phyloP scores from a whole-genome alignment of 192 early-diverging fungal genomes.

The Powellomyces hirtus region DNA sequence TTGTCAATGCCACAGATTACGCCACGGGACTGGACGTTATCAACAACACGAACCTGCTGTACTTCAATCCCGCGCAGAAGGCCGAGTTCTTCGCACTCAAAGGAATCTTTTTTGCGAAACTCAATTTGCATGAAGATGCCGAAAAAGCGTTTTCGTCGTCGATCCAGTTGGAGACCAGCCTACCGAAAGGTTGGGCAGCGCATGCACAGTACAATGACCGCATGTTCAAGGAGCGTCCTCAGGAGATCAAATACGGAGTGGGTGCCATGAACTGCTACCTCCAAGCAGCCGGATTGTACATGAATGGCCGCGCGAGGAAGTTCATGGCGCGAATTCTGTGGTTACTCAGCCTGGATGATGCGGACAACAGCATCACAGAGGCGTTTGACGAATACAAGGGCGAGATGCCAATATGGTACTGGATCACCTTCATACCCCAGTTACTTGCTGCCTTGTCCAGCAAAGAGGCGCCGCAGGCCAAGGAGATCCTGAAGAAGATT shows the following conservation, averaged over 20 bases:
- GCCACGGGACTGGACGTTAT: constrained; percentile 94
- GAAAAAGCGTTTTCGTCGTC: constrained; percentile 86
- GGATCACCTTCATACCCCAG: constrained; percentile 98
- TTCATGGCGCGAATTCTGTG: constrained; percentile 91
- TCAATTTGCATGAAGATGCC: constrained; percentile 82
- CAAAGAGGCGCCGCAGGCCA: constrained; percentile 74
- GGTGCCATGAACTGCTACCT: constrained; percentile 95
- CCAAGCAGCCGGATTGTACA: constrained; percentile 87
- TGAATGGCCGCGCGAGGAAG: constrained; percentile 82
- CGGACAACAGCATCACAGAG: constrained; percentile 66
- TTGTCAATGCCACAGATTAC: constrained; percentile 83
- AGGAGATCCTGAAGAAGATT: constrained; percentile 84
- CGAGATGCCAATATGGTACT: constrained; percentile 93
- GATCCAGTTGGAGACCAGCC: constrained; percentile 81
- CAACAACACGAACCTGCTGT: constrained; percentile 98
- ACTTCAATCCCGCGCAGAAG: constrained; percentile 88
- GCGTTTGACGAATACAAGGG: constrained; percentile 88
- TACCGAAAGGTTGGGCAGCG: constrained; percentile 95
- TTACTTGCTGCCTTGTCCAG: constrained; percentile 74
- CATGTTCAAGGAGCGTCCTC: constrained; percentile 80
- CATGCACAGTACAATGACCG: constrained; percentile 96
- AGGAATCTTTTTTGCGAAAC: constrained; percentile 90
- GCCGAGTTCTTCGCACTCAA: constrained; percentile 98
- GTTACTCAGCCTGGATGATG: constrained; percentile 82
- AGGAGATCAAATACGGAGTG: constrained; percentile 75